phyloP scores from a whole-genome alignment of 768 basidiomycete genomes.

The Boletus huronensis region DNA sequence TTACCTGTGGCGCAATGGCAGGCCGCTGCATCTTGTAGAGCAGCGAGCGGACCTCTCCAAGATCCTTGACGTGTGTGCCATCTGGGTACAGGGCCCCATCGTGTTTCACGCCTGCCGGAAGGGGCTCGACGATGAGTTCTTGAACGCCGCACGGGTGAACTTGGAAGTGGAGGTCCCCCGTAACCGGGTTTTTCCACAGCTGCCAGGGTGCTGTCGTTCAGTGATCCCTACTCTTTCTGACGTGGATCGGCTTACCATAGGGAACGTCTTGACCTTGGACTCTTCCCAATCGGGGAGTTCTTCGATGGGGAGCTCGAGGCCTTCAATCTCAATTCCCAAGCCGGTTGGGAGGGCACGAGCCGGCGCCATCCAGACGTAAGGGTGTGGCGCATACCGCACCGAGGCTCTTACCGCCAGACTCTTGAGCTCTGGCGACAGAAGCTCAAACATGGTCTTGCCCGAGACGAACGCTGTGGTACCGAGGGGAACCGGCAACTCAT shows the following conservation, averaged over 20 bases:
- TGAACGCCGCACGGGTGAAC: slow-evolving; percentile 80
- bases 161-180: slow-evolving; percentile 79
- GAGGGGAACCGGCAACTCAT: slow-evolving; percentile 76
- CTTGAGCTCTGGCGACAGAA: slow-evolving; percentile 68
- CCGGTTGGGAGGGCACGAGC: slow-evolving; percentile 74
- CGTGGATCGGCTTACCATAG: slow-evolving; percentile 43
- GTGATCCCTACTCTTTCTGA: background rate
- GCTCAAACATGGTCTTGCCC: slow-evolving; percentile 81
- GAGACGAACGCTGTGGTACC: slow-evolving; percentile 85
- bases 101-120: slow-evolving; percentile 56
- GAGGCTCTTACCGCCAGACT: slow-evolving; percentile 73
- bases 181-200: slow-evolving; percentile 92
- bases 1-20: slow-evolving; percentile 77
- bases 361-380: slow-evolving; percentile 88
- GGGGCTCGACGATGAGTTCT: slow-evolving; percentile 66
- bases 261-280: slow-evolving; percentile 65
- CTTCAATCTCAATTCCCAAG: slow-evolving; percentile 78
- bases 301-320: slow-evolving; percentile 58
- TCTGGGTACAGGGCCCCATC: slow-evolving; percentile 78
- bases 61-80: slow-evolving; percentile 70
- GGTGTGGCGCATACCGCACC: slow-evolving; percentile 80
- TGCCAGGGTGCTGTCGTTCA: slow-evolving; percentile 24
- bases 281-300: slow-evolving; percentile 86
- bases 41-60: slow-evolving; percentile 68
- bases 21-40: slow-evolving; percentile 88